phyloP scores from a whole-genome alignment of 2,329 filamentous ascomycete genomes.

The Zasmidium angulare region DNA sequence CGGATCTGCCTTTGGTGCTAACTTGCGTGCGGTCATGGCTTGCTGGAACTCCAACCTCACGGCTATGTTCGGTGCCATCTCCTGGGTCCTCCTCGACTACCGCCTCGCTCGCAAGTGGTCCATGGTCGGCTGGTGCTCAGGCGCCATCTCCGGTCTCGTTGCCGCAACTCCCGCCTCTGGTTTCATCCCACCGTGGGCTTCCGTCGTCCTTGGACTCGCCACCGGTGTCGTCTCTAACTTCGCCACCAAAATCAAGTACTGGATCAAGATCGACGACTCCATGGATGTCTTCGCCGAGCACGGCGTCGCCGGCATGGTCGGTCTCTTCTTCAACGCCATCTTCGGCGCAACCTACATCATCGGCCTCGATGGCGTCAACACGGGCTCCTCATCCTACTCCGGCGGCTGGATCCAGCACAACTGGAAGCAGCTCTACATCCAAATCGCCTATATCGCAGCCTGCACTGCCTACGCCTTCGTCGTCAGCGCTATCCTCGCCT shows the following conservation, averaged over 20 bases:
- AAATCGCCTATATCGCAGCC: slow-evolving; percentile 73
- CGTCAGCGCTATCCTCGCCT: slow-evolving; percentile 72
- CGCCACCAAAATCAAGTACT: slow-evolving; percentile 77
- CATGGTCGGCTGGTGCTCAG: slow-evolving; percentile 90
- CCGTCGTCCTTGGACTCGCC: slow-evolving; percentile 59
- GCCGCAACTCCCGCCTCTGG: slow-evolving; percentile 83
- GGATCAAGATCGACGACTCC: slow-evolving; percentile 79
- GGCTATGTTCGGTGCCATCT: slow-evolving; percentile 85
- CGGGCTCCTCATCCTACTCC: slow-evolving; percentile 29
- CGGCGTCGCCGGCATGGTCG: slow-evolving; percentile 77
- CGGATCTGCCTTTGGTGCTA: slow-evolving; percentile 79
- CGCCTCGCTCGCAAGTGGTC: slow-evolving; percentile 93
- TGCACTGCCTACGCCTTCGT: slow-evolving; percentile 68
- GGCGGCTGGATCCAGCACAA: slow-evolving; percentile 77
- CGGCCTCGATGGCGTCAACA: slow-evolving; percentile 75
- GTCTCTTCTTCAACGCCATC: slow-evolving; percentile 74
- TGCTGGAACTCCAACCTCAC: slow-evolving; percentile 98
- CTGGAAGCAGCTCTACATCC: slow-evolving; percentile 73
- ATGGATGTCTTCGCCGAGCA: slow-evolving; percentile 92
- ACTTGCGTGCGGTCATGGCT: slow-evolving; percentile 87
- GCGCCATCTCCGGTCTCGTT: slow-evolving; percentile 81
- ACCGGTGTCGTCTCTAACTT: slow-evolving; percentile 76
- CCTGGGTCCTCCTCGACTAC: slow-evolving; percentile 95
- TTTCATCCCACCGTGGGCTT: slow-evolving; percentile 69
- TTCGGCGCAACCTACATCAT: slow-evolving; percentile 71